Evolutionary conservation across 805 yeast genomes (phyloP), one percentile per base, ranked within the genome.

Genomic region (Cyberlindnera xishuangbannaensis): DNA sequence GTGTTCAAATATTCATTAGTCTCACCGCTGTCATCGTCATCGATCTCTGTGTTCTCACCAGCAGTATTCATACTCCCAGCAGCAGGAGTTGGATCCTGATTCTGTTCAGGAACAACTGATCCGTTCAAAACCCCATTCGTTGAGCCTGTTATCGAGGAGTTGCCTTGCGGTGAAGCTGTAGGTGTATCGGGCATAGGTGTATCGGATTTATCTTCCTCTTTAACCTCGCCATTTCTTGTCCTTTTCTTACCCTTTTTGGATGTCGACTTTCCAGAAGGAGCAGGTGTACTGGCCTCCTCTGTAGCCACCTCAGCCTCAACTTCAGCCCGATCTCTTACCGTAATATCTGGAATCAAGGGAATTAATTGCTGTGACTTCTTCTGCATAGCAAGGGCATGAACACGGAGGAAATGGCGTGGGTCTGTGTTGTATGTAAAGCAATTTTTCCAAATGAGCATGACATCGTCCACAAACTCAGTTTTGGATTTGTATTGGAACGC

Each of bases 321-420:
- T 32, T 83, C 92, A 0, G 78, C 64, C 30, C 90, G 59, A 48
- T 74, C 86, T 45, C 87, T 68, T 5, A 92, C 71, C 0, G 74
- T 69, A 33, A 92, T 84, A 49, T 92, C 94, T 1, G 99, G 99
- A 25, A 92, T 90, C 40, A 85, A 62, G 0, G 95, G 95, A 6
- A 76, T 70, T 33, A 92, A 65, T 29, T 77, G 69, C 33, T 76
- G 55, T 0, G 97, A 78, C 53, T 83, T 85, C 59, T 86, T 86
- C 48, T 87, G 95, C 98, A 92, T 94, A 2, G 97, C 96, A 30
- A 83, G 59, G 0, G 98, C 98, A 61, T 92, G 97, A 0, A 77
- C 83, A 30, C 99, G 67, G 28, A 92, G 56, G 45, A 83, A 90
- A 57, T 92, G 97, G 39, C 78, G 80, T 3, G 98, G 97, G 50